Percentiles rank a stretch among this genome's conserved stretches.
Conservation (phyloP, 2,329 filamentous ascomycete species). For the Ramularia endophylla region DNA sequence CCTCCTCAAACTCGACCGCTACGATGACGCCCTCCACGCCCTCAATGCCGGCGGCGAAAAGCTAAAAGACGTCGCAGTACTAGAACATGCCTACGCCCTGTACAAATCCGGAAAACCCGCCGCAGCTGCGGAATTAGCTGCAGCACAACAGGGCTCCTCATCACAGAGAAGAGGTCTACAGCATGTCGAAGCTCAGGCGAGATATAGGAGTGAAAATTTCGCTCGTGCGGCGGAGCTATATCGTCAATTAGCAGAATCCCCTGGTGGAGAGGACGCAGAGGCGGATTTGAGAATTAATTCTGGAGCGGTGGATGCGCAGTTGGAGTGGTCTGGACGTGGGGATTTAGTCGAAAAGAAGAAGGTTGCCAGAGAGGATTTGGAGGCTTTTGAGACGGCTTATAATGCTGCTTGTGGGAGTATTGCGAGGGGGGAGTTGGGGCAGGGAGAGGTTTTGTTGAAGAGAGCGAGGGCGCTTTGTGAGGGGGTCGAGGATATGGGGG, state of each 20-base stretch:
- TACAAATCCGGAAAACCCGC: slow-evolving; percentile 70
- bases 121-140: slow-evolving; percentile 54
- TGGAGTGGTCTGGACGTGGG: slow-evolving; percentile 60
- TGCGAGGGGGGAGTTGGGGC: slow-evolving; percentile 59
- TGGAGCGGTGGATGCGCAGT: slow-evolving; percentile 65
- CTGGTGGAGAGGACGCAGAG: slow-evolving; percentile 53
- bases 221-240: slow-evolving; percentile 60
- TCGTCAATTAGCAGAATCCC: slow-evolving; percentile 48
- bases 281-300: slow-evolving; percentile 72
- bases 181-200: slow-evolving; percentile 59
- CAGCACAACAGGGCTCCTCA: slow-evolving; percentile 20
- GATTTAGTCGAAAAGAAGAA: slow-evolving; percentile 50
- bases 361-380: slow-evolving; percentile 55
- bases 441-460: slow-evolving; percentile 62
- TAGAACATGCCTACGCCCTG: slow-evolving; percentile 75
- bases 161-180: slow-evolving; percentile 46
- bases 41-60: slow-evolving; percentile 58
- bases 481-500: slow-evolving; percentile 63
- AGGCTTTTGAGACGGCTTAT: slow-evolving; percentile 76
- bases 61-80: slow-evolving; percentile 54
- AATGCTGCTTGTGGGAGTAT: slow-evolving; percentile 72
- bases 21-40: slow-evolving; percentile 66
- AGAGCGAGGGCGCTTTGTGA: slow-evolving; percentile 67
- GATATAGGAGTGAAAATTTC: slow-evolving; percentile 72
- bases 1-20: slow-evolving; percentile 75